phyloP scores from a whole-genome alignment of 441 rosid species.

The Adansonia grandidieri region DNA sequence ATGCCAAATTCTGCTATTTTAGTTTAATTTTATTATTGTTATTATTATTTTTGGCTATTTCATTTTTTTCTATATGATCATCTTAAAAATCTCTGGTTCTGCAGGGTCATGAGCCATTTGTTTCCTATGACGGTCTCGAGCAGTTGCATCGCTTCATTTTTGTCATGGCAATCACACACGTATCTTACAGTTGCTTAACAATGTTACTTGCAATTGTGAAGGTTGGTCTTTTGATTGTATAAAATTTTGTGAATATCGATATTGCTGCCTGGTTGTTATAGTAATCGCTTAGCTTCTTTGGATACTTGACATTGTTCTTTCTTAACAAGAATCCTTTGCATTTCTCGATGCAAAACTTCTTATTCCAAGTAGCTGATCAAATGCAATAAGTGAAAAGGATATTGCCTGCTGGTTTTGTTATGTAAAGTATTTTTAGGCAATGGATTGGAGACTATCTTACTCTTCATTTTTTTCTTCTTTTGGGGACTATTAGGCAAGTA shows the following conservation, averaged over 20 bases:
- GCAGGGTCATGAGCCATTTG: constrained; percentile 90
- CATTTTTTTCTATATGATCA: background rate
- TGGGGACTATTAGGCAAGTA: background rate
- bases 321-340: constrained; percentile 16
- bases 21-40: background rate
- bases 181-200: constrained; percentile 90
- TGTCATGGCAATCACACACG: constrained; percentile 91
- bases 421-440: constrained; percentile 1
- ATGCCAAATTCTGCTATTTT: constrained; percentile 23
- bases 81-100: constrained; percentile 24
- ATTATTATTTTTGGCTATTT: background rate
- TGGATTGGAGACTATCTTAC: background rate
- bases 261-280: constrained; percentile 17
- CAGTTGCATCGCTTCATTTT: constrained; percentile 96
- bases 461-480: background rate
- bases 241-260: constrained; percentile 12
- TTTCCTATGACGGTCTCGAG: constrained; percentile 89
- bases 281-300: background rate
- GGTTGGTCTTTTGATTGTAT: constrained; percentile 43
- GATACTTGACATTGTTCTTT: background rate
- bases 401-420: background rate
- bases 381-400: background rate
- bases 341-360: constrained; percentile 3
- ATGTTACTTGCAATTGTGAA: constrained; percentile 90
- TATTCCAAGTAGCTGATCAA: background rate